phyloP scores from a whole-genome alignment of 2,329 filamentous ascomycete genomes.

The Beauveria bassiana region DNA sequence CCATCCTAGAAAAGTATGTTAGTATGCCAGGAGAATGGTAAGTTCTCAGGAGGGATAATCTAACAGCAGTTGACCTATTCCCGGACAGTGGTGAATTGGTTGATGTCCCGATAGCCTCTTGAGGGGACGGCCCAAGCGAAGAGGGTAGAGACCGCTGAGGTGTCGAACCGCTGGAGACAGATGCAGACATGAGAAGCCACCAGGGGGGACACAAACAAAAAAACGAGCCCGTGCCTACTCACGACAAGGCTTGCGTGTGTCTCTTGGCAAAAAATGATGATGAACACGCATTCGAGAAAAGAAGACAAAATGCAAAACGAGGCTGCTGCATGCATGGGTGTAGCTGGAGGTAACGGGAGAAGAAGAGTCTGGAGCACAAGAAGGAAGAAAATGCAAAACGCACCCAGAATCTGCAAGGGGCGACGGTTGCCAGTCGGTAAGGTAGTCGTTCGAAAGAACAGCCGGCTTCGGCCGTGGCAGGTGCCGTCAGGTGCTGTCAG shows the following conservation, averaged over 20 bases:
- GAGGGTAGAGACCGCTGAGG: slow-evolving; percentile 17
- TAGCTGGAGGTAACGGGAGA: slow-evolving; percentile 5
- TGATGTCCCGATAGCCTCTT: not conserved
- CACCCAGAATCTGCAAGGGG: not conserved
- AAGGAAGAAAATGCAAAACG: slow-evolving; percentile 4
- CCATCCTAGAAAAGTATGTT: slow-evolving; percentile 16
- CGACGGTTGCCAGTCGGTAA: not conserved
- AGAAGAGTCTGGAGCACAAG: slow-evolving; percentile 2
- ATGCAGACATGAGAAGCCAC: slow-evolving; percentile 23
- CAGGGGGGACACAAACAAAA: slow-evolving; percentile 11
- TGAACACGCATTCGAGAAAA: slow-evolving; percentile 23
- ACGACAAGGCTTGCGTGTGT: not conserved
- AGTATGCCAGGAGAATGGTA: slow-evolving; percentile 14
- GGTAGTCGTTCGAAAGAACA: slow-evolving; percentile 4
- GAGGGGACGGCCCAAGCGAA: not conserved
- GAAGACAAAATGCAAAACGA: slow-evolving; percentile 17
- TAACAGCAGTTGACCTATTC: not conserved
- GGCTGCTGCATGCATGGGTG: slow-evolving; percentile 12
- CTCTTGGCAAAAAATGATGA: slow-evolving; percentile 17
- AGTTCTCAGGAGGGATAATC: not conserved
- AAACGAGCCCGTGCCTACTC: slow-evolving; percentile 7
- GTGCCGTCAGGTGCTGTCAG: slow-evolving; percentile 7
- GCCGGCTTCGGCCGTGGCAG: slow-evolving; percentile 4
- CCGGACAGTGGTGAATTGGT: not conserved
- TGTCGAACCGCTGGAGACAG: slow-evolving; percentile 21